Evolutionary conservation across 2,329 filamentous ascomycete species (phyloP).

Genomic region (Fusarium solani-melongenae): DNA sequence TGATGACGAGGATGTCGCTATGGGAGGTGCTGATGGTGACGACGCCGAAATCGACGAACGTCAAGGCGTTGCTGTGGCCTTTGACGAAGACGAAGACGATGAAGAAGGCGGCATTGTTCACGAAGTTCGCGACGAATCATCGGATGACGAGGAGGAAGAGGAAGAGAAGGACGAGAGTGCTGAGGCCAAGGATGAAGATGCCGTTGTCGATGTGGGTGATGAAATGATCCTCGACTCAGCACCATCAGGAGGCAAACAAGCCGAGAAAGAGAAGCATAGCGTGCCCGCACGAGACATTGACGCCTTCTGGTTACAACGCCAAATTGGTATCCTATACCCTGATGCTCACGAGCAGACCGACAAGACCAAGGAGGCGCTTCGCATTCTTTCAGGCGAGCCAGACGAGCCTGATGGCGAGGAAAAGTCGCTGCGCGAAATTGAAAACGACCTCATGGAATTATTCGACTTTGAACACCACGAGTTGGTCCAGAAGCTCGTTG

Average conservation of each 20-base stretch:
- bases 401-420: conserved; percentile 80
- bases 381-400: conserved; percentile 81
- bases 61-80: conserved; percentile 97
- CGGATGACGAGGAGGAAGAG: conserved; percentile 79
- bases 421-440: conserved; percentile 88
- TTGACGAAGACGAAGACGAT: conserved; percentile 92
- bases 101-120: conserved; percentile 81
- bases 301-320: conserved; percentile 95
- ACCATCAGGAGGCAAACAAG: conserved; percentile 56
- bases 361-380: conserved; percentile 87
- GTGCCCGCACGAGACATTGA: conserved; percentile 92
- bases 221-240: conserved; percentile 87
- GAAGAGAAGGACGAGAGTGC: conserved; percentile 71
- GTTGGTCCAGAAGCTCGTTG: conserved; percentile 88
- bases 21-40: conserved; percentile 71
- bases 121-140: conserved; percentile 89
- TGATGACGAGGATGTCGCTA: conserved; percentile 88
- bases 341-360: conserved; percentile 94
- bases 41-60: conserved; percentile 89
- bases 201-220: conserved; percentile 73
- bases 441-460: conserved; percentile 98
- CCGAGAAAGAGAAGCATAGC: conserved; percentile 66
- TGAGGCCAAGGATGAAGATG: conserved; percentile 62
- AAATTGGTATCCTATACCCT: conserved; percentile 87
- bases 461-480: conserved; percentile 98